Base-by-base conservation (phyloP, 1,284 basidiomycete species). In the Ustilago crameri region DNA sequence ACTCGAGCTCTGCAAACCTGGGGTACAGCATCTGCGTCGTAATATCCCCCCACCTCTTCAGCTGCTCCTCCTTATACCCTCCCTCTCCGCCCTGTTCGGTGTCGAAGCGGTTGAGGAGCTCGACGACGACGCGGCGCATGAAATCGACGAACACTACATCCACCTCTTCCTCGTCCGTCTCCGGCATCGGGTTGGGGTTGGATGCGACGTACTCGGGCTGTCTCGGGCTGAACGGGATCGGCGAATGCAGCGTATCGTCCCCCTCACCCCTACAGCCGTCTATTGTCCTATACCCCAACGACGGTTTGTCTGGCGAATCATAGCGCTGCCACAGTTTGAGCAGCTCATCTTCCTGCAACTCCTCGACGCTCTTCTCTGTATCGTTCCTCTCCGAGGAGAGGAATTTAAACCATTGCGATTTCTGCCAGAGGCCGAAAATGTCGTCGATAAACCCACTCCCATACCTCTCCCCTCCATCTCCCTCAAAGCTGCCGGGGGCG, bases 241-340 rank as follows among this genome's bases (percentile, higher is more conserved):
- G 74, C 23, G 68, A 76, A 55, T 66, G 81, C 32, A 63, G 50
- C 7, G 79, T 82, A 18, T 82, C 80, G 56, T 82, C 80, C n/a
- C 80, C 80, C 8, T 37, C 15, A 3, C 74, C 77, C 0, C 58
- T 49, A 45, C 71, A 78, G 18, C 52, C 59, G 55, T 82, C 81
- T 5, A 74, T 70, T n/a, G 81, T 82, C n/a, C 80, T 74, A 40
- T 82, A 82, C n/a, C 81, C 81, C 0, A 82, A 51, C 18, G 78
- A 78, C 8, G 75, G 60, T 26, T 55, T 54, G 20, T 62, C 67
- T 23, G 62, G 52, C 46, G 64, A 64, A 23, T 73, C 70, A 59
- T 72, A 63, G 45, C 63, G 59, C 56, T 56, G 18, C 43, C 63
- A 61, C 38, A 67, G 66, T 24, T 54, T 65, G 40, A 58, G 52